phyloP scores from a whole-genome alignment of 495 filamentous ascomycete species.

The Penicillium maclennaniae region DNA sequence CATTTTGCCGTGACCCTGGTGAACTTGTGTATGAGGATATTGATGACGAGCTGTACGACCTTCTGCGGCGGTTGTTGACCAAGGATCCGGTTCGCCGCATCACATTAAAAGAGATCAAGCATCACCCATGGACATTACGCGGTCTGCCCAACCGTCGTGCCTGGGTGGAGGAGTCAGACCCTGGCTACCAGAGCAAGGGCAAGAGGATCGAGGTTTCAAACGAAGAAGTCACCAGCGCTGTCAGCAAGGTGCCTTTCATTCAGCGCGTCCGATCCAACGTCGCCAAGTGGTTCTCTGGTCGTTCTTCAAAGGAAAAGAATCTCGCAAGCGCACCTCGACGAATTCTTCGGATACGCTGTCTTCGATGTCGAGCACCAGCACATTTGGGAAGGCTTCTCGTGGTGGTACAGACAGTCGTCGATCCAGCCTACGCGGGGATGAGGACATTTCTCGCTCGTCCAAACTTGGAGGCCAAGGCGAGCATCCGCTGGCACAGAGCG shows the following conservation, averaged over 20 bases:
- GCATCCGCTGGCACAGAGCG: slow-evolving; percentile 80
- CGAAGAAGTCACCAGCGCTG: slow-evolving; percentile 83
- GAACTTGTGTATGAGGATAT: slow-evolving; percentile 82
- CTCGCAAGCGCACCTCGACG: slow-evolving; percentile 42
- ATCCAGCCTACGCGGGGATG: slow-evolving; percentile 68
- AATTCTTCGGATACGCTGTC: slow-evolving; percentile 36
- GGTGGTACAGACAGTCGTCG: slow-evolving; percentile 47
- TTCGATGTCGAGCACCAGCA: slow-evolving; percentile 26
- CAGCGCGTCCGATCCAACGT: slow-evolving; percentile 58
- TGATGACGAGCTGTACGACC: slow-evolving; percentile 73
- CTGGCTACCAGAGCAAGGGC: slow-evolving; percentile 71
- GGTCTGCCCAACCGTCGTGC: slow-evolving; percentile 67
- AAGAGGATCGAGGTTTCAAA: slow-evolving; percentile 90
- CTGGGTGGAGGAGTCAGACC: slow-evolving; percentile 95
- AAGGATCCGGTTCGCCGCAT: slow-evolving; percentile 90
- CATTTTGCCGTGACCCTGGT: slow-evolving; percentile 53
- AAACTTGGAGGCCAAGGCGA: slow-evolving; percentile 52
- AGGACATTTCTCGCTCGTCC: slow-evolving; percentile 40
- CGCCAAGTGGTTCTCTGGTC: slow-evolving; percentile 58
- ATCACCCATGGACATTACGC: slow-evolving; percentile 89
- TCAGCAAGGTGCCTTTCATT: slow-evolving; percentile 82
- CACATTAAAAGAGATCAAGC: slow-evolving; percentile 86
- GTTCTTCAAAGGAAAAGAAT: slow-evolving; percentile 53
- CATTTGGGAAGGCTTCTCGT: slow-evolving; percentile 32
- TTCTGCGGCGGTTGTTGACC: slow-evolving; percentile 74